Conservation (phyloP, 2,329 filamentous ascomycete species). For the Aspergillus floridensis region DNA sequence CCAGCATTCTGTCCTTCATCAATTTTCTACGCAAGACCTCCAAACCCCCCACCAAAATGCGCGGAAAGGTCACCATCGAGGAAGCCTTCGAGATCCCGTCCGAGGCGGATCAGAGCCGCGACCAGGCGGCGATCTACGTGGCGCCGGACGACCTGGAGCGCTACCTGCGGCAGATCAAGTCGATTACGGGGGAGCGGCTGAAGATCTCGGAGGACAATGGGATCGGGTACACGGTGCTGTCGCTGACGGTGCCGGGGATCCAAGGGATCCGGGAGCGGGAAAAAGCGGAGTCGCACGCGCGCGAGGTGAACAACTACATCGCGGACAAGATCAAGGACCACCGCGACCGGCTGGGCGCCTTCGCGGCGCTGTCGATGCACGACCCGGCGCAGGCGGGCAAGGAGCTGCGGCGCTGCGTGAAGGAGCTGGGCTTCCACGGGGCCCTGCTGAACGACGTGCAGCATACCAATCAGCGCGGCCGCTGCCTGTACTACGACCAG, state of each 20-base stretch:
- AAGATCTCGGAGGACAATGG: conserved; percentile 40
- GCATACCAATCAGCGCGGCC: conserved; percentile 49
- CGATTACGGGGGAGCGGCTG: conserved; percentile 38
- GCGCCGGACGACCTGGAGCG: conserved; percentile 54
- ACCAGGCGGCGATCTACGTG: conserved; percentile 49
- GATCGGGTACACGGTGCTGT: conserved; percentile 44
- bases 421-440: conserved; percentile 57
- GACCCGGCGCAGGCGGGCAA: conserved; percentile 30
- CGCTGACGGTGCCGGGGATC: conserved; percentile 44
- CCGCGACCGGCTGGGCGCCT: conserved; percentile 16
- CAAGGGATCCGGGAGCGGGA: conserved; percentile 41
- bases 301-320: conserved; percentile 43
- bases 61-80: conserved; percentile 58
- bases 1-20: background rate
- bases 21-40: background rate
- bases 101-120: conserved; percentile 56
- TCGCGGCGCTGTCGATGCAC: conserved; percentile 29
- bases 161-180: conserved; percentile 54
- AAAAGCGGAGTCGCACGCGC: conserved; percentile 38
- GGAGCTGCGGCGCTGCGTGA: conserved; percentile 45
- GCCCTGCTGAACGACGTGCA: conserved; percentile 60
- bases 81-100: conserved; percentile 58
- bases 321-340: conserved; percentile 35
- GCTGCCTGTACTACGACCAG: conserved; percentile 51
- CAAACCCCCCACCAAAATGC: conserved; percentile 36